A percentile compares a stretch with the other conserved stretches of the same genome.
phyloP scores from a whole-genome alignment of 805 yeast genomes.

The Cyberlindnera maclurae region DNA sequence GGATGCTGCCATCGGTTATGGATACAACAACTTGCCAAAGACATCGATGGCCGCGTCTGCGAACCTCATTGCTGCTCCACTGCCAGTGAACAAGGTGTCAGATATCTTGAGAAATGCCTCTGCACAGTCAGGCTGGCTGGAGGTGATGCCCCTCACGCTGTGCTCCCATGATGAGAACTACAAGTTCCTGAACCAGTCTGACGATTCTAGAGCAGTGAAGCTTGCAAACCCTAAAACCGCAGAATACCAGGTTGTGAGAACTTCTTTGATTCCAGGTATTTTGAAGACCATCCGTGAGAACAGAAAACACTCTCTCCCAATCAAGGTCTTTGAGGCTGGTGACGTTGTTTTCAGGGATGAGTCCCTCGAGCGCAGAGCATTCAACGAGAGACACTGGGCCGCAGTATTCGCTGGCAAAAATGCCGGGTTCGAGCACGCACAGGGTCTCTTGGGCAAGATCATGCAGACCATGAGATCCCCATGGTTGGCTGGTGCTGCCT shows the following conservation, averaged over 20 bases:
- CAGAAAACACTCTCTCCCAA: slow-evolving; percentile 91
- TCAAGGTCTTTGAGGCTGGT: slow-evolving; percentile 91
- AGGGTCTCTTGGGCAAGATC: slow-evolving; percentile 88
- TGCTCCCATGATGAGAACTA: slow-evolving; percentile 97
- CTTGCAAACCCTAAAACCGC: slow-evolving; percentile 94
- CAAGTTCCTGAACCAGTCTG: slow-evolving; percentile 67
- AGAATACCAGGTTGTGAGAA: slow-evolving; percentile 97
- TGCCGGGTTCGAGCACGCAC: slow-evolving; percentile 90
- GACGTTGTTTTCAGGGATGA: slow-evolving; percentile 86
- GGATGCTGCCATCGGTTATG: slow-evolving; percentile 95
- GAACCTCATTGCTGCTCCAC: slow-evolving; percentile 72
- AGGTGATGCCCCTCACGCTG: slow-evolving; percentile 90
- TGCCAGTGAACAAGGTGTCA: slow-evolving; percentile 84
- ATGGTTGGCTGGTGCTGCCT: slow-evolving; percentile 53
- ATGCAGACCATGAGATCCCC: slow-evolving; percentile 93
- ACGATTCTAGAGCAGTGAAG: slow-evolving; percentile 78
- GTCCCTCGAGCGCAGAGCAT: slow-evolving; percentile 78
- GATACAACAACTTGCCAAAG: slow-evolving; percentile 81
- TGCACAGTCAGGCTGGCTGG: slow-evolving; percentile 93
- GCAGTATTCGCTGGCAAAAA: slow-evolving; percentile 93
- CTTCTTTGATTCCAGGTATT: slow-evolving; percentile 88
- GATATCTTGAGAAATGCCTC: slow-evolving; percentile 88
- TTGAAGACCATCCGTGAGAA: slow-evolving; percentile 93
- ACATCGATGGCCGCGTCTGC: slow-evolving; percentile 73
- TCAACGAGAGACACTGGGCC: slow-evolving; percentile 90